These are phyloP conservation scores for Pharus latifolius DNA, from an alignment of 176 grass and related monocot species.

Conservation along the genomic window DNA sequence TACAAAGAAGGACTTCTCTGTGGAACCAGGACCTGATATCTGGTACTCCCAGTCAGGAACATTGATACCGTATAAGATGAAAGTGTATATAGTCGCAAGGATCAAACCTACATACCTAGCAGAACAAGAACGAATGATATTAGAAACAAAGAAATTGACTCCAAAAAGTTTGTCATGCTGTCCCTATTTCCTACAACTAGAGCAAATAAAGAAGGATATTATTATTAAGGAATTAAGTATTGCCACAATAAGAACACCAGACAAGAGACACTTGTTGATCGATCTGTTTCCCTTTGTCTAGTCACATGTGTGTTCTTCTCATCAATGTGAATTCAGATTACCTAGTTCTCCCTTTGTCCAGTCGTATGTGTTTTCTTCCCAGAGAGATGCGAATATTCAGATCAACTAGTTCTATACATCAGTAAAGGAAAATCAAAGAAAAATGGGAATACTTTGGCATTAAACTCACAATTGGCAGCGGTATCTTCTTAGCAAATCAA, in stretches of 20 bases:
- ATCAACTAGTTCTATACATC: neutral
- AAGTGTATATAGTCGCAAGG: slow-evolving; percentile 26
- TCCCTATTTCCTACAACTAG: neutral
- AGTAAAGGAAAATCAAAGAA: neutral
- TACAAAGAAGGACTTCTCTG: slow-evolving; percentile 12
- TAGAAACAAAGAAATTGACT: neutral
- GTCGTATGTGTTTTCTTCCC: neutral
- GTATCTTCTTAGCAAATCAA: slow-evolving; percentile 25
- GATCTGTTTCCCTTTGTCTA: no score
- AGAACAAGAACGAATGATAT: slow-evolving; percentile 5
- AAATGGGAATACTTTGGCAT: neutral
- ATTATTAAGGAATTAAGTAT: no score
- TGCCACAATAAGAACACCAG: no score
- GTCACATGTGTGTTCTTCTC: no score
- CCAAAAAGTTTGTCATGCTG: neutral
- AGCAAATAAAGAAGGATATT: neutral
- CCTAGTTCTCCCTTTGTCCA: neutral
- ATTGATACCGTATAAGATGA: slow-evolving; percentile 33
- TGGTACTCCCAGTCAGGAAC: slow-evolving; percentile 49
- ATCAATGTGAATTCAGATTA: no score
- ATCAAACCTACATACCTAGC: slow-evolving; percentile 21
- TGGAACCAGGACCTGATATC: slow-evolving; percentile 8
- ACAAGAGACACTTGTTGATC: no score
- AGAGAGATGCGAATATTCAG: neutral
- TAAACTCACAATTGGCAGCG: slow-evolving; percentile 26